Evolutionary conservation across 2,329 filamentous ascomycete genomes (phyloP).

Genomic region (Epicoccum sorghinum): DNA sequence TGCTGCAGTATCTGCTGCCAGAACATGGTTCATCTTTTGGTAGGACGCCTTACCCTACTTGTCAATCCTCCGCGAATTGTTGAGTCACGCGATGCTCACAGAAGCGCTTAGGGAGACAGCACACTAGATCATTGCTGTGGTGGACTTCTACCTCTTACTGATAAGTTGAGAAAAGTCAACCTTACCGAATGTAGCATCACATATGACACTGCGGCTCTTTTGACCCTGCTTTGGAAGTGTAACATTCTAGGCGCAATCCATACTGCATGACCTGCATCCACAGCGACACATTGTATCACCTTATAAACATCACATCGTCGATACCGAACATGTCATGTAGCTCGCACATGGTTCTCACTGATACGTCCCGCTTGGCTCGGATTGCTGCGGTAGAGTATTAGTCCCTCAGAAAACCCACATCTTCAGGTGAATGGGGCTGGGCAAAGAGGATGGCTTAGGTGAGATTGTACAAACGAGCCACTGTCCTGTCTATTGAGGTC

Average conservation of each 20-base stretch:
- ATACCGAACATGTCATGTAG: neutral
- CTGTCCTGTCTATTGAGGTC: neutral
- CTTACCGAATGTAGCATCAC: neutral
- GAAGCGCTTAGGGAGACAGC: too few species aligned
- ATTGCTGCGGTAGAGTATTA: neutral
- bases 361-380: neutral
- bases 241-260: neutral
- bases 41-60: too few species aligned
- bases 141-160: neutral
- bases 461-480: slow-evolving; percentile 16
- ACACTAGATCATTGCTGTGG: too few species aligned
- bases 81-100: too few species aligned
- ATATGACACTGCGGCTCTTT: neutral
- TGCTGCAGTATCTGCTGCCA: neutral
- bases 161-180: neutral
- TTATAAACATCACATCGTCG: neutral
- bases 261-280: slow-evolving; percentile 5
- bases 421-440: neutral
- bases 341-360: neutral
- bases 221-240: neutral
- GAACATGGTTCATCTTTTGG: too few species aligned
- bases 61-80: too few species aligned
- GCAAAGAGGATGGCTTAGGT: neutral
- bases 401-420: neutral
- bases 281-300: slow-evolving; percentile 11